Evolutionary conservation across 176 grass and related monocot genomes (phyloP).

Genomic region (Aegilops sharonensis): DNA sequence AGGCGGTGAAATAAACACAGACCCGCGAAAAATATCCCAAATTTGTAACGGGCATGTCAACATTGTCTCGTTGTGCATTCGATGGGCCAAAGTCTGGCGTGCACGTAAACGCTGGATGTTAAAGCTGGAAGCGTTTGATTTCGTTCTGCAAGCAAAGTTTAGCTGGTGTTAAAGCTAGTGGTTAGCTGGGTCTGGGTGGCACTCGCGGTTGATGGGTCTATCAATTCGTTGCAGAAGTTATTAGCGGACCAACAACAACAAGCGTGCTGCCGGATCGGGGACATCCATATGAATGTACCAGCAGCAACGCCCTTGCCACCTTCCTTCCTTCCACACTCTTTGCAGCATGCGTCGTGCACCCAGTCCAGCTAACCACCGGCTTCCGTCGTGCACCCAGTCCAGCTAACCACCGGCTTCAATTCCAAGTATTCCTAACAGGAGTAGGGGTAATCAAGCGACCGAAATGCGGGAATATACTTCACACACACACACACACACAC

Average conservation of each 20-base stretch:
- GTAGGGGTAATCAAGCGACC: too few relatives aligned
- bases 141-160: too few relatives aligned
- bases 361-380: not conserved
- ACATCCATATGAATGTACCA: constrained; percentile 48
- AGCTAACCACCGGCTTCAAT: not conserved
- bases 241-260: constrained; percentile 15
- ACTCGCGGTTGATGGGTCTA: not conserved
- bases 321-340: not conserved
- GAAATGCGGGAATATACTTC: not conserved
- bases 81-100: not conserved
- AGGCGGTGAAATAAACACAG: not conserved
- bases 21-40: too few relatives aligned
- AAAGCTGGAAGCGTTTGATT: too few relatives aligned
- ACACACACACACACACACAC: too few relatives aligned
- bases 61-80: too few relatives aligned
- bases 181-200: not conserved
- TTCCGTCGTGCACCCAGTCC: too few relatives aligned
- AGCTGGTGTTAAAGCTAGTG: not conserved
- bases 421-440: not conserved
- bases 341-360: not conserved
- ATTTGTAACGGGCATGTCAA: too few relatives aligned
- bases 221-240: constrained; percentile 22
- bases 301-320: not conserved
- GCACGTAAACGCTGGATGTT: not conserved
- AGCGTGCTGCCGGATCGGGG: constrained; percentile 44